Percentiles rank a stretch among this genome's conserved stretches.
Evolutionary conservation across 2,329 filamentous ascomycete genomes (phyloP).

Genomic region (Aureobasidium lini): DNA sequence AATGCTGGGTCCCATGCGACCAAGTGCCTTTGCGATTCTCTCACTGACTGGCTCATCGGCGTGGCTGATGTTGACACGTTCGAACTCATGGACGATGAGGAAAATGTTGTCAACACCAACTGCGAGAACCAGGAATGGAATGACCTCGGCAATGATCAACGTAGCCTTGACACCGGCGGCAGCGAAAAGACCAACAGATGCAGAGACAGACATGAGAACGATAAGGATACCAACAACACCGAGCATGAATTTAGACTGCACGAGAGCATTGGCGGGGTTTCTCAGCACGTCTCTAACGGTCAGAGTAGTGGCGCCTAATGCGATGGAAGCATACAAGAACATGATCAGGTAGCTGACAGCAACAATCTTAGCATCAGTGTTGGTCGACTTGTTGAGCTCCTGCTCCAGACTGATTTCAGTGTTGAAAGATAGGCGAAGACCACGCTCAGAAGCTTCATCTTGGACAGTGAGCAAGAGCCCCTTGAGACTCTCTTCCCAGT

Average conservation of each 20-base stretch:
- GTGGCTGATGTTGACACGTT: slow-evolving; percentile 85
- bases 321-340: slow-evolving; percentile 94
- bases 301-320: slow-evolving; percentile 79
- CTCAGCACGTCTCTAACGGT: slow-evolving; percentile 67
- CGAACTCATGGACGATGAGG: slow-evolving; percentile 95
- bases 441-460: slow-evolving; percentile 66
- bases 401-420: slow-evolving; percentile 93
- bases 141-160: slow-evolving; percentile 95
- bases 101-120: slow-evolving; percentile 99
- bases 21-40: slow-evolving; percentile 78
- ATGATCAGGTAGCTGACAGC: slow-evolving; percentile 96
- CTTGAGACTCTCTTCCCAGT: slow-evolving; percentile 80
- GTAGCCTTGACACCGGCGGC: slow-evolving; percentile 89
- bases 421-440: slow-evolving; percentile 83
- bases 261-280: slow-evolving; percentile 76
- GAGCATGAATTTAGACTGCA: slow-evolving; percentile 93
- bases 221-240: slow-evolving; percentile 93
- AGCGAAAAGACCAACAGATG: slow-evolving; percentile 91
- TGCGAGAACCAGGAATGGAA: slow-evolving; percentile 91
- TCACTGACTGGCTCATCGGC: slow-evolving; percentile 83
- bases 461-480: slow-evolving; percentile 69
- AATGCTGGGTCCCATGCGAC: slow-evolving; percentile 94
- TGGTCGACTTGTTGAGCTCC: slow-evolving; percentile 95
- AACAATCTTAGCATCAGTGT: slow-evolving; percentile 95
- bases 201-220: slow-evolving; percentile 93